Evolutionary conservation across 2,329 filamentous ascomycete genomes (phyloP), one percentile per base, ranked within the genome.

Genomic region (Clonostachys sp.): DNA sequence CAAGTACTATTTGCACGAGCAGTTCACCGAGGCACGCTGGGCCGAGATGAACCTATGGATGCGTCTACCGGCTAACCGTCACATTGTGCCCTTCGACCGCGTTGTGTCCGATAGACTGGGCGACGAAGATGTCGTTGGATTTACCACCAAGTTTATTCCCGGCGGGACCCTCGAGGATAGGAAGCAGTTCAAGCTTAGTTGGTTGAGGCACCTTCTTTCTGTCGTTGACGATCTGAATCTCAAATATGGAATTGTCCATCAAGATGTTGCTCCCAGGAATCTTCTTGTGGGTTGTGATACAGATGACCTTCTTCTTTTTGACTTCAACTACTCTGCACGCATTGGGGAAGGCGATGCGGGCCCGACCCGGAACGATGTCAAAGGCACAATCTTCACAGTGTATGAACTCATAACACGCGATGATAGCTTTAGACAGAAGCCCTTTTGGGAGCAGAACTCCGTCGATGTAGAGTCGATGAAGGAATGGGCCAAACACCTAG

Each of bases 151-250:
- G 9, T 67, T 59, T 45, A 55, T 70, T 10, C 55, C 62, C n/a
- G 64, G 65, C 16, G 64, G 66, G 12, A 67, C 55, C 3, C 50
- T 67, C 10, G 51, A 55, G 2, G 53, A 60, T 12, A 58, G 60
- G 14, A 39, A 39, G 16, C 41, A 53, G 13, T 70, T 70, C 50
- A 66, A 63, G 57, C 51, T 68, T 7, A 50, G 62, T 46, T 67
- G 62, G 59, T 53, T 68, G 10, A 47, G 58, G 30, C 66, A 71
- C 48, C 59, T 71, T 8, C 61, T 55, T 7, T 13, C 55, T 2
- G 58, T 65, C 6, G 56, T 71, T 9, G 67, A 72, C 46, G 58
- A 63, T 35, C 52, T 72, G 33, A 71, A 71, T 46, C 53, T 71
- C 14, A 47, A 58, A 35, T 51, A 62, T 34, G 66, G 68, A 34